Percentiles rank a stretch among this genome's conserved stretches.
Conservation (phyloP, 2,329 filamentous ascomycete genomes). For the Hyphodiscus sp. region DNA sequence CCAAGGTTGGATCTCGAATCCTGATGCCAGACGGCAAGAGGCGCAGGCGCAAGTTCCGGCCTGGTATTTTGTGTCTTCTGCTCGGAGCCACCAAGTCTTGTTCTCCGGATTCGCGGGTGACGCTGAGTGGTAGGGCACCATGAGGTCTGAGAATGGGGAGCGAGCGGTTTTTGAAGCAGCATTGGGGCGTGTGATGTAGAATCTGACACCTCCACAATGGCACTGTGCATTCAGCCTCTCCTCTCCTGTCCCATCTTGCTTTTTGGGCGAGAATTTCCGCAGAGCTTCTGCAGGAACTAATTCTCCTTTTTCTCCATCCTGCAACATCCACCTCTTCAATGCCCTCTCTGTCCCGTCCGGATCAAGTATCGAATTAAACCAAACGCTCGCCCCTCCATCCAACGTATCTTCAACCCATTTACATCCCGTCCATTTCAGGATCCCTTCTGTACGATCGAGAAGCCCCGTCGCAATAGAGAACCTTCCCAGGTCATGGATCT, state of each 20-base stretch:
- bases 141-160: slow-evolving; percentile 47
- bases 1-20: slow-evolving; percentile 61
- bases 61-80: slow-evolving; percentile 42
- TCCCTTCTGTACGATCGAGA: slow-evolving; percentile 24
- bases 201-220: slow-evolving; percentile 48
- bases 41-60: slow-evolving; percentile 55
- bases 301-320: slow-evolving; percentile 4
- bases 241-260: not conserved
- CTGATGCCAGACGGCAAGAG: slow-evolving; percentile 53
- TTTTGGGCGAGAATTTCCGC: not conserved
- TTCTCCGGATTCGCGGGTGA: slow-evolving; percentile 36
- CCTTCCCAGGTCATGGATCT: slow-evolving; percentile 18
- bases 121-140: slow-evolving; percentile 38
- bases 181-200: slow-evolving; percentile 51
- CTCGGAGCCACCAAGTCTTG: slow-evolving; percentile 11
- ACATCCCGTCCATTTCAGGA: slow-evolving; percentile 21
- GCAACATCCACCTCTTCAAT: slow-evolving; percentile 10
- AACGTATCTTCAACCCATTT: slow-evolving; percentile 37
- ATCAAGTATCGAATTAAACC: slow-evolving; percentile 27
- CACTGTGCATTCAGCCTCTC: slow-evolving; percentile 39
- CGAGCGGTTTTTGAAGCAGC: slow-evolving; percentile 36
- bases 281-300: slow-evolving; percentile 1
- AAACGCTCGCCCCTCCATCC: slow-evolving; percentile 45
- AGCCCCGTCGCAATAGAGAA: slow-evolving; percentile 32
- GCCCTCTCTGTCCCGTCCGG: slow-evolving; percentile 7